These are phyloP conservation scores for Mycena rebaudengoi DNA, from an alignment of 768 basidiomycete genomes.

Conservation along the genomic window DNA sequence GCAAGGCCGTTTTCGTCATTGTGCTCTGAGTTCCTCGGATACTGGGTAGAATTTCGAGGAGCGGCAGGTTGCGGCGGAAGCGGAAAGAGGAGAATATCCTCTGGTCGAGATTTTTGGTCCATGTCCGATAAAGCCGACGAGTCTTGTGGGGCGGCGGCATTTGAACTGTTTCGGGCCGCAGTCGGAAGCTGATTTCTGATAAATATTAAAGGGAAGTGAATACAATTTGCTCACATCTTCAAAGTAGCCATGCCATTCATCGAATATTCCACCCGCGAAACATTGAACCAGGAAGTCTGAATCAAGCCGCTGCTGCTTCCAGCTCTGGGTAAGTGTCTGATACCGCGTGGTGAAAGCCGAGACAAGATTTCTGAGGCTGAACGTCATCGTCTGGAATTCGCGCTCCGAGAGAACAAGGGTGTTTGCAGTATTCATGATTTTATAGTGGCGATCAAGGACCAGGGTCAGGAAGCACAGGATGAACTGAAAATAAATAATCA, in stretches of 20 bases:
- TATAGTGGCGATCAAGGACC: constrained; percentile 27
- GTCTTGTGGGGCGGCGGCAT: neutral
- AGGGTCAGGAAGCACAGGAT: constrained; percentile 29
- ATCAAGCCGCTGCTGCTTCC: constrained; percentile 36
- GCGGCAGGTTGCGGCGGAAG: constrained; percentile 18
- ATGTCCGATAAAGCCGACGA: neutral
- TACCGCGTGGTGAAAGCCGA: constrained; percentile 28
- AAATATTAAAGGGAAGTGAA: neutral
- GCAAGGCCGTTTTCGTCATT: constrained; percentile 1
- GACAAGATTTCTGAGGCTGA: constrained; percentile 28
- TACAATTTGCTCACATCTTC: neutral
- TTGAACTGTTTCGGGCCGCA: too few species aligned
- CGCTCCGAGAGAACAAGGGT: constrained; percentile 16
- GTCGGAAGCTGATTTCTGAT: too few species aligned
- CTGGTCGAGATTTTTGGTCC: neutral
- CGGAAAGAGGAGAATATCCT: constrained; percentile 23
- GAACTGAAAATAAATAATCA: neutral
- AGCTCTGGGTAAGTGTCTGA: constrained; percentile 25
- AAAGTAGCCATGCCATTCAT: constrained; percentile 32
- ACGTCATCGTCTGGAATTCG: constrained; percentile 30
- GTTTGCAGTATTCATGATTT: constrained; percentile 30
- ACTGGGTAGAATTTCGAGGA: neutral
- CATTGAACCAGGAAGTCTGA: constrained; percentile 23
- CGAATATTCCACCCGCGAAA: constrained; percentile 31
- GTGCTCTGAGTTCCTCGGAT: too few species aligned